Conservation (phyloP, 805 yeast species). For the Cyberlindnera bimundalis region DNA sequence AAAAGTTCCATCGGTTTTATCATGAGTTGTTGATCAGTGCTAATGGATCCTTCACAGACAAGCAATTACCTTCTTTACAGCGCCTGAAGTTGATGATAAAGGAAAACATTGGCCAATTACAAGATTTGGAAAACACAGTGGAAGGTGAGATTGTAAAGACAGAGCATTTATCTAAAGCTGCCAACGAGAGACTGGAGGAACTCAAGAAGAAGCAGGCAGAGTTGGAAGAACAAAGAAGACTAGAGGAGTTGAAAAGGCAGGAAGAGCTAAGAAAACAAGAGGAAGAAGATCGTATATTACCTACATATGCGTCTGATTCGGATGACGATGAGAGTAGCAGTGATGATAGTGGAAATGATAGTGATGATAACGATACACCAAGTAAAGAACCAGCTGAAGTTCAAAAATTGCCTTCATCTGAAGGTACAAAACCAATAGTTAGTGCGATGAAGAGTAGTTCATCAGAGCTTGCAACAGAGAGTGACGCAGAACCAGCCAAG, state of each 20-base stretch:
- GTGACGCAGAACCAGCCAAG: background rate
- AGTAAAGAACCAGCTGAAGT: constrained; percentile 2
- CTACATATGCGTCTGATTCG: constrained; percentile 20
- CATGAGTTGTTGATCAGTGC: constrained; percentile 21
- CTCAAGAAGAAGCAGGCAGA: constrained; percentile 15
- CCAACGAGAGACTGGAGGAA: constrained; percentile 15
- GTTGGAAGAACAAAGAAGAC: constrained; percentile 12
- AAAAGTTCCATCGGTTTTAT: constrained; percentile 20
- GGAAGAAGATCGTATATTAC: constrained; percentile 21
- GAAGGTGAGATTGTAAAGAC: constrained; percentile 12
- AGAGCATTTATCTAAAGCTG: constrained; percentile 9
- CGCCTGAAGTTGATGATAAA: constrained; percentile 10
- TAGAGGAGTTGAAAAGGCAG: constrained; percentile 10
- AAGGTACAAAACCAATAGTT: background rate
- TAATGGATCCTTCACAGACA: constrained; percentile 17
- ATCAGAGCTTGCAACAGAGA: background rate
- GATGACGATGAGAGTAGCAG: constrained; percentile 10
- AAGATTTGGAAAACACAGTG: constrained; percentile 19
- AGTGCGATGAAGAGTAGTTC: too few relatives aligned
- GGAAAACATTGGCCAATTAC: constrained; percentile 18
- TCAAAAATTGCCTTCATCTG: background rate
- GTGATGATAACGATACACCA: constrained; percentile 5
- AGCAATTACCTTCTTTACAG: constrained; percentile 9
- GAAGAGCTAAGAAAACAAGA: constrained; percentile 12
- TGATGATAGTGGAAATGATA: constrained; percentile 6